Percentiles rank a stretch among this genome's conserved stretches.
Evolutionary conservation across 495 filamentous ascomycete genomes (phyloP).

Genomic region (Xylaria scruposa): DNA sequence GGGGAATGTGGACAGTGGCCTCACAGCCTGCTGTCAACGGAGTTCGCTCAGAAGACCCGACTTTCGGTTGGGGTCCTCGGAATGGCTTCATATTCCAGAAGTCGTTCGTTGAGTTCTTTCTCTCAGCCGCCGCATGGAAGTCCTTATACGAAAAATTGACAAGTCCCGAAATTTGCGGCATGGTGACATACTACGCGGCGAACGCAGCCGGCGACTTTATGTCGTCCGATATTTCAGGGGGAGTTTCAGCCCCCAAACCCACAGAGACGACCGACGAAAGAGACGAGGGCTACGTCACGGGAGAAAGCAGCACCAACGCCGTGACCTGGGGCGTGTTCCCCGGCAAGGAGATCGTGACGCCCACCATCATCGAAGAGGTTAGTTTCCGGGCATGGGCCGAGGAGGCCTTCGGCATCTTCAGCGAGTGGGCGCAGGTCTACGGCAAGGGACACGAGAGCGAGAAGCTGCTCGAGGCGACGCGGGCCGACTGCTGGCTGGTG

Average conservation of each 20-base stretch:
- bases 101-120: conserved; percentile 95
- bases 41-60: conserved; percentile 71
- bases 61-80: conserved; percentile 93
- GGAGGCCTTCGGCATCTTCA: conserved; percentile 95
- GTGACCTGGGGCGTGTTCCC: conserved; percentile 98
- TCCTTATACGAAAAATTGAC: conserved; percentile 67
- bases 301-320: conserved; percentile 70
- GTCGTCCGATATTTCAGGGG: conserved; percentile 60
- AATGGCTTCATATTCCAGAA: conserved; percentile 98
- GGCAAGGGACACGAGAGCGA: conserved; percentile 67
- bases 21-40: conserved; percentile 96
- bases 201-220: conserved; percentile 75
- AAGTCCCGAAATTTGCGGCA: conserved; percentile 58
- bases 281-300: conserved; percentile 35
- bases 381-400: conserved; percentile 95
- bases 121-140: conserved; percentile 73
- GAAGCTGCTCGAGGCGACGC: conserved; percentile 69
- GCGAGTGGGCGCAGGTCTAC: conserved; percentile 90
- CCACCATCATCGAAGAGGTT: conserved; percentile 96
- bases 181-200: conserved; percentile 84
- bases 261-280: conserved; percentile 9
- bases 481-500: conserved; percentile 80
- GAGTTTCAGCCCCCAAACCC: conserved; percentile 32
- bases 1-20: conserved; percentile 95
- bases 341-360: conserved; percentile 95